Percentiles rank a stretch among this genome's conserved stretches.
phyloP scores from a whole-genome alignment of 805 yeast species.

The Kuraishia borneana region DNA sequence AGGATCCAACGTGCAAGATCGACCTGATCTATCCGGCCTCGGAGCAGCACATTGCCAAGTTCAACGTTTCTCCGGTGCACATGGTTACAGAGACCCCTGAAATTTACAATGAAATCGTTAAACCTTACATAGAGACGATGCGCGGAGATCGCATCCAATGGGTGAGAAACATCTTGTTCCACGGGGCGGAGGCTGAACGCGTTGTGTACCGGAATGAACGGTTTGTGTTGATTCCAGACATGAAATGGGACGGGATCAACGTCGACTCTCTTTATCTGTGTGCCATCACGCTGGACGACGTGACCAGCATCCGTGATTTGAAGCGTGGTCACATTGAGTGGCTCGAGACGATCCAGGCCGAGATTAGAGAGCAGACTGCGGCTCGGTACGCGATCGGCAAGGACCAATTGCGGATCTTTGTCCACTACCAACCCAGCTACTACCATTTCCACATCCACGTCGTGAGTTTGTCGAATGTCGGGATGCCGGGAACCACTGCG shows the following conservation, averaged over 20 bases:
- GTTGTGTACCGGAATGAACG: slow-evolving; percentile 60
- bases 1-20: slow-evolving; percentile 52
- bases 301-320: slow-evolving; percentile 70
- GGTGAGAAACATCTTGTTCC: slow-evolving; percentile 76
- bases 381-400: slow-evolving; percentile 30
- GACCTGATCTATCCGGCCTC: slow-evolving; percentile 87
- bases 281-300: slow-evolving; percentile 59
- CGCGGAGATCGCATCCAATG: slow-evolving; percentile 72
- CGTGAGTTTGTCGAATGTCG: slow-evolving; percentile 61
- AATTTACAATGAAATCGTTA: slow-evolving; percentile 46
- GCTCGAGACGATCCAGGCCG: slow-evolving; percentile 33
- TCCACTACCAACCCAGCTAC: slow-evolving; percentile 94
- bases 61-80: slow-evolving; percentile 45
- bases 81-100: slow-evolving; percentile 75
- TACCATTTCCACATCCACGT: slow-evolving; percentile 93
- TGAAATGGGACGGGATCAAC: slow-evolving; percentile 87
- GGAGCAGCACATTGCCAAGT: slow-evolving; percentile 70
- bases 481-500: slow-evolving; percentile 55
- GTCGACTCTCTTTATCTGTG: slow-evolving; percentile 66
- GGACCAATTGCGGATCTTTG: slow-evolving; percentile 61
- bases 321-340: slow-evolving; percentile 45
- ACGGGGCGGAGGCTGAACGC: slow-evolving; percentile 78
- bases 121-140: slow-evolving; percentile 71
- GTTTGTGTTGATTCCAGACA: slow-evolving; percentile 79
- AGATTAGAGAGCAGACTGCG: slow-evolving; percentile 37